Conservation (phyloP, 176 grass and related monocot genomes). For the Aegilops bicornis region DNA sequence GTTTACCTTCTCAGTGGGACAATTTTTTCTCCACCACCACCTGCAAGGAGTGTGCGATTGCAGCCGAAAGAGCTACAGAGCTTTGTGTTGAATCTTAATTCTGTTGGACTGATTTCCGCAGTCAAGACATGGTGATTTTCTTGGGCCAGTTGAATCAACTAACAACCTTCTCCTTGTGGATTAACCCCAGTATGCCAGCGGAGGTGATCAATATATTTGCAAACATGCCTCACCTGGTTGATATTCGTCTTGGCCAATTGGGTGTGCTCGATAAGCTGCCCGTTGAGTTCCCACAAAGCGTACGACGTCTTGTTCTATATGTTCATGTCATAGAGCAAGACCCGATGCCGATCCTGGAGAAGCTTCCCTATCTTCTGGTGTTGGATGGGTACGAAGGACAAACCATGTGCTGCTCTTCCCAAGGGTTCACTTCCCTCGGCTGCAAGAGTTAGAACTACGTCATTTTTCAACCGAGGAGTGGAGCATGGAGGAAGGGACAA, state of each 20-base stretch:
- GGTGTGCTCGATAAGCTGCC: neutral
- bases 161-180: neutral
- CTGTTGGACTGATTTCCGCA: too few relatives aligned
- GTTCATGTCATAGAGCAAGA: neutral
- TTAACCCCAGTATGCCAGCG: rapidly evolving
- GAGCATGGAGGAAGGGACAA: neutral
- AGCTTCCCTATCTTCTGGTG: neutral
- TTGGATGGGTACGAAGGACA: neutral
- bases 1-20: neutral
- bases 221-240: neutral
- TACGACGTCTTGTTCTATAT: rapidly evolving
- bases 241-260: neutral
- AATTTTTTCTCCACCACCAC: neutral
- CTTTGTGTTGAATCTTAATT: rapidly evolving
- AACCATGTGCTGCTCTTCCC: neutral
- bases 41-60: too few relatives aligned
- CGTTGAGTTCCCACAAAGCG: neutral
- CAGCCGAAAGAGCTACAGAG: too few relatives aligned
- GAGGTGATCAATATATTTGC: neutral
- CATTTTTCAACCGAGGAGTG: neutral
- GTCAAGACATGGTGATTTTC: too few relatives aligned
- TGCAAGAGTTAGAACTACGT: rapidly evolving
- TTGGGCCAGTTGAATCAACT: neutral
- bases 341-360: neutral
- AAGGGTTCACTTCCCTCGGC: neutral